Evolutionary conservation across 257 asterid species (phyloP).

Genomic region (Solanum tarijense): DNA sequence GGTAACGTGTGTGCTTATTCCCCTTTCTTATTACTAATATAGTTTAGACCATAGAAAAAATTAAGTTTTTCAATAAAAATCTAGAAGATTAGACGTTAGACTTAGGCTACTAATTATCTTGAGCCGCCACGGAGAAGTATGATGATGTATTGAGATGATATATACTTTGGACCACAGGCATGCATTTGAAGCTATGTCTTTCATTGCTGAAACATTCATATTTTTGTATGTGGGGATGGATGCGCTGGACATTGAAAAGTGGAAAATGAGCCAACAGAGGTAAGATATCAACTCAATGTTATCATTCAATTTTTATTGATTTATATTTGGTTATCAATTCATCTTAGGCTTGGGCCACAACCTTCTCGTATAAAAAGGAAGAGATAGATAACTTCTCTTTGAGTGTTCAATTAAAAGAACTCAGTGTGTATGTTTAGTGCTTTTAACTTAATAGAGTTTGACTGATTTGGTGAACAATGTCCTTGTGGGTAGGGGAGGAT

Average conservation of each 20-base stretch:
- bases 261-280: slow-evolving; percentile 78
- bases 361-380: neutral
- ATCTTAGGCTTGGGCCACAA: neutral
- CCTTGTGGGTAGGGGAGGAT: neutral
- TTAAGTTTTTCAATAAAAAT: neutral
- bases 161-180: slow-evolving; percentile 46
- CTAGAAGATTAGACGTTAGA: neutral
- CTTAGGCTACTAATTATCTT: neutral
- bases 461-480: neutral
- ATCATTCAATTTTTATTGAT: neutral
- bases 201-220: slow-evolving; percentile 83
- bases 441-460: neutral
- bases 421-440: neutral
- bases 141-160: neutral
- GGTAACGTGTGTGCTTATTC: no score
- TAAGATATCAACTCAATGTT: slow-evolving; percentile 4
- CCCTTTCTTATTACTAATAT: neutral
- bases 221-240: slow-evolving; percentile 95
- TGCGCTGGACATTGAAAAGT: slow-evolving; percentile 73
- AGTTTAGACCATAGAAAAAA: neutral
- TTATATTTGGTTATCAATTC: neutral
- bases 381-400: neutral
- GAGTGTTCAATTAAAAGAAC: neutral
- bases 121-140: neutral
- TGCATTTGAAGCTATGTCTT: slow-evolving; percentile 79